phyloP scores from a whole-genome alignment of 371 early-diverging fungal genomes.

The Aphelidium insulamus region DNA sequence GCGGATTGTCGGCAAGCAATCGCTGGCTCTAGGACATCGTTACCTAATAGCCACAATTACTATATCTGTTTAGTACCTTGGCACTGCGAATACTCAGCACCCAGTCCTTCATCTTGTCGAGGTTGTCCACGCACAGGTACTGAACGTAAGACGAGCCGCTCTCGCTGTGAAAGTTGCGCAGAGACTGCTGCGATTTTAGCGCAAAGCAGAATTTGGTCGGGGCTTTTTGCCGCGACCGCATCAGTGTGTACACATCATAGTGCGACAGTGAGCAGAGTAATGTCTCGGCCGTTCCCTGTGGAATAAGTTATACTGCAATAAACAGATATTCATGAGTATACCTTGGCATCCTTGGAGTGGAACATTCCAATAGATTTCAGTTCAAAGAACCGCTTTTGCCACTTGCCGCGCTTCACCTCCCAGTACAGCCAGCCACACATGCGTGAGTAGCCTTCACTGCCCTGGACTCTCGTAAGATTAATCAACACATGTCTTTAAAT shows the following conservation, averaged over 20 bases:
- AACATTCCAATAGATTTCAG: conserved; percentile 36
- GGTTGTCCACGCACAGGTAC: conserved; percentile 45
- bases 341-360: conserved; percentile 44
- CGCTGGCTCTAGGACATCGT: no score
- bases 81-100: conserved; percentile 49
- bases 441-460: conserved; percentile 8
- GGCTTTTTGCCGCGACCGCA: conserved; percentile 26
- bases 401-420: conserved; percentile 48
- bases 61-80: no score
- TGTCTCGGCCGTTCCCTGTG: conserved; percentile 21
- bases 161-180: conserved; percentile 49
- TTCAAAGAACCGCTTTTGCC: conserved; percentile 43
- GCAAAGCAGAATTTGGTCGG: conserved; percentile 66
- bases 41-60: no score
- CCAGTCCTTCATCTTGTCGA: conserved; percentile 58
- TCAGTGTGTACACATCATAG: conserved; percentile 57
- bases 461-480: conserved; percentile 1
- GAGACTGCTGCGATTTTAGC: conserved; percentile 48
- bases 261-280: conserved; percentile 39
- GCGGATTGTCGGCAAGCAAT: no score
- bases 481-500: background rate
- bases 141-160: conserved; percentile 63
- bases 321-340: conserved; percentile 6
- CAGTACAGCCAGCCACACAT: conserved; percentile 37
- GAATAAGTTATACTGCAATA: background rate